A percentile compares a stretch with the other conserved stretches of the same genome.
Conservation (phyloP, 208 protist species). For the Porcisia hertigi region DNA sequence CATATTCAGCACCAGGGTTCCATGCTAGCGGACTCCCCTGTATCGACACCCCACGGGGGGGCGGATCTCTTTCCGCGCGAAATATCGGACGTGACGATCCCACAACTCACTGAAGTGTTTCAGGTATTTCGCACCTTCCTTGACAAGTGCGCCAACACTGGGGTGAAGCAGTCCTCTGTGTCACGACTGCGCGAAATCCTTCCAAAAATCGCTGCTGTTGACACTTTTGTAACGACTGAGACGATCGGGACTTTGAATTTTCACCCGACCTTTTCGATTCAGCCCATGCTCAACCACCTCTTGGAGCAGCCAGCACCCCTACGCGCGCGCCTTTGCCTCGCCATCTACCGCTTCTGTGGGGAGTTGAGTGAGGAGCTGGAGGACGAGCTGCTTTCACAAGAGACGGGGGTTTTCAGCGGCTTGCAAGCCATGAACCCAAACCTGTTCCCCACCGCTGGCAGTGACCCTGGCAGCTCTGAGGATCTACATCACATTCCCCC, state of each 20-base stretch:
- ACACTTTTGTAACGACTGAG: slow-evolving; percentile 21
- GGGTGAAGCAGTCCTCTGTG: slow-evolving; percentile 32
- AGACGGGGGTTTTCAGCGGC: slow-evolving; percentile 46
- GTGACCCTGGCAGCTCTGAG: neutral
- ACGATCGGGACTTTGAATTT: slow-evolving; percentile 32
- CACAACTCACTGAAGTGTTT: slow-evolving; percentile 45
- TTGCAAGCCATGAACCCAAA: slow-evolving; percentile 38
- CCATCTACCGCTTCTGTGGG: slow-evolving; percentile 71
- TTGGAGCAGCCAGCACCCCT: slow-evolving; percentile 45
- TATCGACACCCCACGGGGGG: slow-evolving; percentile 14
- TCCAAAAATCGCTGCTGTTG: slow-evolving; percentile 33
- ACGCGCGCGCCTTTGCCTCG: slow-evolving; percentile 67
- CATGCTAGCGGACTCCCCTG: slow-evolving; percentile 7
- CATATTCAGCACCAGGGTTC: slow-evolving; percentile 17
- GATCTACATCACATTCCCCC: neutral
- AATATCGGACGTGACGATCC: slow-evolving; percentile 38
- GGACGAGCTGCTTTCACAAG: slow-evolving; percentile 57
- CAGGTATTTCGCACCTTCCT: slow-evolving; percentile 42
- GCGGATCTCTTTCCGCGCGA: slow-evolving; percentile 30
- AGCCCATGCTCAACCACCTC: slow-evolving; percentile 54
- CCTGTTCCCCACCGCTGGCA: slow-evolving; percentile 2
- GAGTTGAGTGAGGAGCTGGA: slow-evolving; percentile 75
- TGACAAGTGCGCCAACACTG: slow-evolving; percentile 26
- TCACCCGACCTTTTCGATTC: slow-evolving; percentile 38
- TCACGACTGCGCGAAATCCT: slow-evolving; percentile 32